phyloP scores from a whole-genome alignment of 2,329 filamentous ascomycete genomes.

The Hymenoscyphus occultus region DNA sequence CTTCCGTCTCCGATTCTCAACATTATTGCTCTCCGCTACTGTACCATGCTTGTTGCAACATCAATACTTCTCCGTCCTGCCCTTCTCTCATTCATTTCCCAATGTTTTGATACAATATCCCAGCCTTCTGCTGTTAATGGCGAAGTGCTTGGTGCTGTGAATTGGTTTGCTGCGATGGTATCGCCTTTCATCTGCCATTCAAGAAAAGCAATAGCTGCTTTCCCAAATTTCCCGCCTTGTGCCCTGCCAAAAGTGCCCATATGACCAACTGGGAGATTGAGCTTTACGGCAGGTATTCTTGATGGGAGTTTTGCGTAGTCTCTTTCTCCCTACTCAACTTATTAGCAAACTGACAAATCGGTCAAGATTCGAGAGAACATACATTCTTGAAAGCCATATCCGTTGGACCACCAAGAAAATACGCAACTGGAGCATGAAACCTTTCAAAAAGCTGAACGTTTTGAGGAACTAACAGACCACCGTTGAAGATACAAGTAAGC shows the following conservation, averaged over 20 bases:
- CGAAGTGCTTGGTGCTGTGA: not conserved
- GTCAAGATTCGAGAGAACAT: not conserved
- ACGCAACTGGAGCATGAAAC: not conserved
- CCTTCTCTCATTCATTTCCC: not conserved
- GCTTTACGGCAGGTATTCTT: not conserved
- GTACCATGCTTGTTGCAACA: not conserved
- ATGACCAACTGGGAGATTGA: not conserved
- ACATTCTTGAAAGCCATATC: constrained; percentile 4
- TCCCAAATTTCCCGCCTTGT: not conserved
- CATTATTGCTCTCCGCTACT: not conserved
- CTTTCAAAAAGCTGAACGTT: not conserved
- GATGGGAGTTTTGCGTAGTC: not conserved
- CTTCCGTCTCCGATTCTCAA: not conserved
- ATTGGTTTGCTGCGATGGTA: not conserved
- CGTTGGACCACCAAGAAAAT: constrained; percentile 2
- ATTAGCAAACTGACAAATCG: not conserved
- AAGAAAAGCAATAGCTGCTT: not conserved
- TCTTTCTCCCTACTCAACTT: not conserved
- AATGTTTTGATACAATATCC: not conserved
- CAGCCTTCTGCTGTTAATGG: not conserved
- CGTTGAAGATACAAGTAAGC: not conserved
- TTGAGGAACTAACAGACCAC: not conserved
- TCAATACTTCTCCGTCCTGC: not conserved
- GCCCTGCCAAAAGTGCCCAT: not conserved
- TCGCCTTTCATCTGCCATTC: not conserved